Base-by-base conservation (phyloP, 176 grass and related monocot genomes). In the Avena insularis region DNA sequence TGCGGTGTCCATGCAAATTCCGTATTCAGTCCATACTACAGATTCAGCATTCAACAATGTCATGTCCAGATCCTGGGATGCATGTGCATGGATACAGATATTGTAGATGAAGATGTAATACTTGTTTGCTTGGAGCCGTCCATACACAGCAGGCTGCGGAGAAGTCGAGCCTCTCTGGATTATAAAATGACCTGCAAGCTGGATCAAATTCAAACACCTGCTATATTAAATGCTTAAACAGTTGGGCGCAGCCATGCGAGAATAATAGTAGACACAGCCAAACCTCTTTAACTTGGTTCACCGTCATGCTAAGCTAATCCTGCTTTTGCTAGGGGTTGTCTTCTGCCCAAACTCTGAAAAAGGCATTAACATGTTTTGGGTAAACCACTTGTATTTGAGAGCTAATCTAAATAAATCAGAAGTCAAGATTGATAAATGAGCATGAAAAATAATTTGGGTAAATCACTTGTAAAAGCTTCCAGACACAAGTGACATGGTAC, bases 291-390 rank as follows among this genome's bases (percentile, higher is more conserved):
- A 85, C 67, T 59, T 68, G 49, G 60, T 66, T 55, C 69, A 36
- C 13, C 10, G 10, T 60, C 73, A 82, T 61, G 51, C 38, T 77
- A 31, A 43, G n/a, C 54, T 13, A 70, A 71, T 80, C 60, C 48
- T 47, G 8, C 15, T 75, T 84, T 80, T 84, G 16, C 36, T 20
- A 55, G 16, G 12, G 20, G 83, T 76, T 69, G 58, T 62, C 72
- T 80, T 76, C 16, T 47, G 49, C 64, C 50, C 60, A 20, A 69
- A 75, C 83, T 60, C 59, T 91, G 85, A 31, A 91, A 91, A 60
- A 77, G 59, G 17, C 10, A 38, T 48, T 48, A 77, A 38, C n/a
- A 69, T 31, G 2, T 77, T 72, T 85, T 60, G 43, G 35, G 33
- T 63, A 48, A 84, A 87, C 20, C 61, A 25, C 33, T 62, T 64